A percentile compares a stretch with the other conserved stretches of the same genome.
These are phyloP conservation scores for Sporothrix pseudoabietina DNA, from an alignment of 2,329 filamentous ascomycete genomes.

Conservation along the genomic window DNA sequence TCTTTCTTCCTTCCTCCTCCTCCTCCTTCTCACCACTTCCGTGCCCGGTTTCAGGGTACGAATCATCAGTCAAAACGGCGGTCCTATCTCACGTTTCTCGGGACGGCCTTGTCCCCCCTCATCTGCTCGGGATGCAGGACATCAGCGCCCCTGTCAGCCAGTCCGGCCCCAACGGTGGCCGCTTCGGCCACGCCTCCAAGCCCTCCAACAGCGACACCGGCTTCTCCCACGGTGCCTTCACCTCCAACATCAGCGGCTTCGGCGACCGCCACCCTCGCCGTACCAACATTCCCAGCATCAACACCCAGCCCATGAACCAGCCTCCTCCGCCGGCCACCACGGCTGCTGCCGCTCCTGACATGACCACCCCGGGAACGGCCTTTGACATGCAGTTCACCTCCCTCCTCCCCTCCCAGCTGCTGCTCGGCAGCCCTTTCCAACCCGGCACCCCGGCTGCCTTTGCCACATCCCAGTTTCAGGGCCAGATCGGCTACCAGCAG, in stretches of 20 bases:
- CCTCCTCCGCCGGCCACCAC: slow-evolving; percentile 47
- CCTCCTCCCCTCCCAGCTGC: slow-evolving; percentile 87
- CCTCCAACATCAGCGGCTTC: slow-evolving; percentile 82
- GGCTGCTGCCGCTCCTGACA: slow-evolving; percentile 60
- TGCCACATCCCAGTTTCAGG: slow-evolving; percentile 88
- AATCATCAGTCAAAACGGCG: slow-evolving; percentile 74
- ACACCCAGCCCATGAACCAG: slow-evolving; percentile 69
- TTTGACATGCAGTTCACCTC: slow-evolving; percentile 99
- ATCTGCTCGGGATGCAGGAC: slow-evolving; percentile 90
- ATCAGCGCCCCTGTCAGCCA: slow-evolving; percentile 64
- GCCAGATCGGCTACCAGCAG: slow-evolving; percentile 74
- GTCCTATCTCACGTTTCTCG: slow-evolving; percentile 73
- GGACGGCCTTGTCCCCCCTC: slow-evolving; percentile 85
- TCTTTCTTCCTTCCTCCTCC: slow-evolving; percentile 38
- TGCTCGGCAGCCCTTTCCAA: slow-evolving; percentile 95
- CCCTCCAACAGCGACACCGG: slow-evolving; percentile 81
- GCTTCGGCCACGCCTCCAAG: slow-evolving; percentile 76
- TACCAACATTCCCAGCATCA: slow-evolving; percentile 86
- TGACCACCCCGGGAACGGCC: slow-evolving; percentile 82
- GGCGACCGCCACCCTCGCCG: slow-evolving; percentile 83
- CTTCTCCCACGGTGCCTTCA: slow-evolving; percentile 90
- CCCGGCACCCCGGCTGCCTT: slow-evolving; percentile 90
- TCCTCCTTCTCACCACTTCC: slow-evolving; percentile 38
- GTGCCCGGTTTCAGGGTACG: slow-evolving; percentile 58
- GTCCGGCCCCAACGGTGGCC: slow-evolving; percentile 59